Conservation (phyloP, 1,139 yeast species). For the Debaryomyces fabryi region DNA sequence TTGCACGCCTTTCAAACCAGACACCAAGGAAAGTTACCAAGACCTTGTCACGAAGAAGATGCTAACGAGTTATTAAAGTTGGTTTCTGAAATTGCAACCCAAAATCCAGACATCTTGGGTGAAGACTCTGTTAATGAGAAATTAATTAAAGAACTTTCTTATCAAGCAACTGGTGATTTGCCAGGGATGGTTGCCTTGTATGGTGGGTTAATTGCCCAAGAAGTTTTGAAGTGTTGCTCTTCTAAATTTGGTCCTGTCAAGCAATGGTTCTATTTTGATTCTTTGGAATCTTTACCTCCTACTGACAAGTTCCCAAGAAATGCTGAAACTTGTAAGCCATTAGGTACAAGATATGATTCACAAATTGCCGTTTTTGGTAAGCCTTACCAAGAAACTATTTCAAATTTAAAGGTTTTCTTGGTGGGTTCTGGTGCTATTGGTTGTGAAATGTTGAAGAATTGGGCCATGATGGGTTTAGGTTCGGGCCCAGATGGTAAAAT, state of each 20-base stretch:
- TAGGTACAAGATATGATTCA: slow-evolving; percentile 82
- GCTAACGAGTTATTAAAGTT: slow-evolving; percentile 66
- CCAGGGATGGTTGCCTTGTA: slow-evolving; percentile 88
- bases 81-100: slow-evolving; percentile 60
- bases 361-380: slow-evolving; percentile 94
- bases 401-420: slow-evolving; percentile 80
- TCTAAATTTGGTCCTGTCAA: slow-evolving; percentile 91
- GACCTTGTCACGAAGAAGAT: slow-evolving; percentile 75
- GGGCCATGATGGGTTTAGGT: slow-evolving; percentile 97
- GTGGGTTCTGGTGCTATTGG: slow-evolving; percentile 99
- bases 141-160: slow-evolving; percentile 70
- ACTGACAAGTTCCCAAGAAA: slow-evolving; percentile 59
- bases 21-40: slow-evolving; percentile 70
- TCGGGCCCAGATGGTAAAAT: slow-evolving; percentile 88
- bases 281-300: slow-evolving; percentile 85
- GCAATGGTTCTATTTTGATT: slow-evolving; percentile 92
- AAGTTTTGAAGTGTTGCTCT: slow-evolving; percentile 90
- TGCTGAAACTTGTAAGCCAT: slow-evolving; percentile 73
- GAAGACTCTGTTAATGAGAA: slow-evolving; percentile 63
- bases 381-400: slow-evolving; percentile 69
- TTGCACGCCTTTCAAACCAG: slow-evolving; percentile 70
- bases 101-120: slow-evolving; percentile 60
- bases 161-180: slow-evolving; percentile 88
- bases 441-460: slow-evolving; percentile 96
- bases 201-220: slow-evolving; percentile 97